phyloP scores from a whole-genome alignment of 345 rosid species.

The Heritiera fomes region DNA sequence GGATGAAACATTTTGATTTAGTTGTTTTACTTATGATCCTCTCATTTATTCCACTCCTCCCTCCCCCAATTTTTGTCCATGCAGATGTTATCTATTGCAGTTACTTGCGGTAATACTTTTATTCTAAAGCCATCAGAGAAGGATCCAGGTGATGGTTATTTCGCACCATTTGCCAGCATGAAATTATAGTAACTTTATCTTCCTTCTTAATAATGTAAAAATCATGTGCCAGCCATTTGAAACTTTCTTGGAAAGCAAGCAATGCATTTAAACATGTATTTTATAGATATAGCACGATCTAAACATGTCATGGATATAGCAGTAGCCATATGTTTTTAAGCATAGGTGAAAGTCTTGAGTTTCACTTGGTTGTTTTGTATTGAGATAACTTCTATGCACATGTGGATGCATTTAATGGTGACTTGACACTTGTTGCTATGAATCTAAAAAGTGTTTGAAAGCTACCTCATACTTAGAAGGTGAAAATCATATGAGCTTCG shows the following conservation, averaged over 20 bases:
- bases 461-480: not conserved
- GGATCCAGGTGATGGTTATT: slow-evolving; percentile 70
- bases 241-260: not conserved
- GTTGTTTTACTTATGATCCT: not conserved
- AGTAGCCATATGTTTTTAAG: slow-evolving; percentile 5
- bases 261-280: not conserved
- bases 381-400: not conserved
- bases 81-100: slow-evolving; percentile 94
- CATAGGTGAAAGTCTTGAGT: not conserved
- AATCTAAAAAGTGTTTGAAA: not conserved
- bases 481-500: not conserved
- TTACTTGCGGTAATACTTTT: slow-evolving; percentile 94
- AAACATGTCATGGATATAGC: not conserved
- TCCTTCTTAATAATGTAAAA: not conserved
- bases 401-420: slow-evolving; percentile 8
- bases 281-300: too few relatives aligned
- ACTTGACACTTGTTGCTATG: slow-evolving; percentile 11
- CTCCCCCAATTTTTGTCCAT: slow-evolving; percentile 19
- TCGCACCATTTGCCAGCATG: not conserved
- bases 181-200: not conserved
- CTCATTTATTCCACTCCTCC: not conserved
- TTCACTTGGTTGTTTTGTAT: not conserved
- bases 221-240: not conserved
- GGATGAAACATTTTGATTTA: not conserved
- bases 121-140: slow-evolving; percentile 94